These are phyloP conservation scores for Chlorophyllum brunneum DNA, from an alignment of 768 basidiomycete genomes.

Conservation along the genomic window DNA sequence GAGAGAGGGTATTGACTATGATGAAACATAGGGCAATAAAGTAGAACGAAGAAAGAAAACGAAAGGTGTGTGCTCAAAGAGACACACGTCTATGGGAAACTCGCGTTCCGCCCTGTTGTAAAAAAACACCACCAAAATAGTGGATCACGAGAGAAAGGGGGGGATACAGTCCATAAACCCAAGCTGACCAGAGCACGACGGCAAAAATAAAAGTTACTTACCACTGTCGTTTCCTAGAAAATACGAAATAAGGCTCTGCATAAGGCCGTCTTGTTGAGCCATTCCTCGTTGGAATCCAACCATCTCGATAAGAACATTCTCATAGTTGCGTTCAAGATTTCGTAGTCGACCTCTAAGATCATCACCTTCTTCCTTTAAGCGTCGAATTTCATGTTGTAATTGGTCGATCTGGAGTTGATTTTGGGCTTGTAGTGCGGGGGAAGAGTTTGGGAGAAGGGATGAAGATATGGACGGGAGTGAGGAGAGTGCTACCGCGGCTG, in stretches of 20 bases:
- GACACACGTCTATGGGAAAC: not conserved
- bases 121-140: not conserved
- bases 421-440: constrained; percentile 7
- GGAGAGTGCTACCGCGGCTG: constrained; percentile 8
- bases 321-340: constrained; percentile 34
- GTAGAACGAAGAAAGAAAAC: no score
- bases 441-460: constrained; percentile 19
- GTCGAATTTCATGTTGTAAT: constrained; percentile 22
- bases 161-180: not conserved
- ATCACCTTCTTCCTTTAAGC: constrained; percentile 29
- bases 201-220: constrained; percentile 23
- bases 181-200: constrained; percentile 2
- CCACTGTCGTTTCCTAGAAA: constrained; percentile 66
- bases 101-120: not conserved
- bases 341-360: constrained; percentile 31
- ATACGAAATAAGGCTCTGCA: constrained; percentile 80
- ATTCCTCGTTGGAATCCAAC: constrained; percentile 33
- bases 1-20: no score
- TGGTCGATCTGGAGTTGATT: constrained; percentile 12
- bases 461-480: constrained; percentile 22
- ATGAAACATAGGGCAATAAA: no score
- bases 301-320: constrained; percentile 34
- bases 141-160: no score
- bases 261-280: constrained; percentile 81
- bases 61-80: no score